Evolutionary conservation across 176 grass and related monocot genomes (phyloP).

Genomic region (Ananas comosus): DNA sequence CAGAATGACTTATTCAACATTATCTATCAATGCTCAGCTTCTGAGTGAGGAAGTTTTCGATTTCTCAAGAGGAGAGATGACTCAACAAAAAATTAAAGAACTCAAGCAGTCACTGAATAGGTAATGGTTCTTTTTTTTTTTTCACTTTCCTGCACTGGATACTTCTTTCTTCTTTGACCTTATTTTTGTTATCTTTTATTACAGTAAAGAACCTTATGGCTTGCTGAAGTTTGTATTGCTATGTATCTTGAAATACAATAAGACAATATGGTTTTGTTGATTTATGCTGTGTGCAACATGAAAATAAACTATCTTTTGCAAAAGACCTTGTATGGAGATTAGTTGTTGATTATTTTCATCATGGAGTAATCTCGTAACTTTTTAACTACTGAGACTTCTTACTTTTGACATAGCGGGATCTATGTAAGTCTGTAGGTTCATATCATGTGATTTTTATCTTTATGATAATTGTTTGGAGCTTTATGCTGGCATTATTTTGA

Average conservation of each 20-base stretch:
- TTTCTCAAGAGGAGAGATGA: slow-evolving; percentile 99
- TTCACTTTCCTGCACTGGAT: neutral
- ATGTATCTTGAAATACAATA: neutral
- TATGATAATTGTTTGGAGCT: neutral
- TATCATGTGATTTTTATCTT: neutral
- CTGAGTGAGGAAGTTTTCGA: slow-evolving; percentile 99
- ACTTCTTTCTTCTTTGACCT: neutral
- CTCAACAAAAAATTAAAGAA: slow-evolving; percentile 96
- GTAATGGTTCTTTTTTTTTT: slow-evolving; percentile 14
- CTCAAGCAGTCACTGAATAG: slow-evolving; percentile 97
- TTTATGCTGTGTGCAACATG: neutral
- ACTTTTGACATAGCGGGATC: neutral
- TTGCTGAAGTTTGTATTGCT: neutral
- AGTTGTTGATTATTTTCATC: neutral
- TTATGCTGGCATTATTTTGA: neutral
- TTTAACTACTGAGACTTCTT: neutral
- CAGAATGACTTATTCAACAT: slow-evolving; percentile 23
- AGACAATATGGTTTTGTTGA: neutral
- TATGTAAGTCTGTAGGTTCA: neutral
- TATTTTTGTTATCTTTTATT: neutral
- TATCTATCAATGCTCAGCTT: slow-evolving; percentile 42
- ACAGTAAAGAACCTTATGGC: neutral
- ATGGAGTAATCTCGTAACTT: neutral
- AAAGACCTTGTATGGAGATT: neutral
- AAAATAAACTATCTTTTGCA: neutral